Base-by-base conservation (phyloP, 192 early-diverging fungal species). In the Backusella psychrophila region DNA sequence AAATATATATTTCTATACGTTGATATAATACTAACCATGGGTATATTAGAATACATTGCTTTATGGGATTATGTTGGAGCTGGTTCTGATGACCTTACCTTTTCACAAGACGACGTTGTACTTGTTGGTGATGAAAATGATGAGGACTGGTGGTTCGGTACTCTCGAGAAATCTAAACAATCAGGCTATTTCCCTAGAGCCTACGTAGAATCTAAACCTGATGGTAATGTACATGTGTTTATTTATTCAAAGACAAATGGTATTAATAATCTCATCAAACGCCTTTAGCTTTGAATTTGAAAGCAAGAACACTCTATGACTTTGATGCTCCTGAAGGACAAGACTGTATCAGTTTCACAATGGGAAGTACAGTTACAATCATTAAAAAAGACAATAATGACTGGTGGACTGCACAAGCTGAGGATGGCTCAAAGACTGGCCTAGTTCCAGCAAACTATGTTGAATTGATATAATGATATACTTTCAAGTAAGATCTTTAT, bases 331-430 rank as follows among this genome's bases (percentile, higher is more conserved):
- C 77, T 15, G 79, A 81, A 69, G 81, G 78, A 42, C 76, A 81
- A 53, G 90, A 87, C 49, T 91, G 93, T 46, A 80, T 95, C 19
- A 78, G 83, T 33, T 89, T 94, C 74, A 84, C 87, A 34, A 82
- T 83, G 2, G 92, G 90, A 9, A 90, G 87, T 67, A 81, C 90
- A 21, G 81, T 95, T 41, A 84, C 86, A 0, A 86, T 95, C n/a
- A 77, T 87, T 19, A 84, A 84, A 53, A 88, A 89, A 59, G 78
- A 78, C 12, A 78, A 82, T 8, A 80, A 76, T 35, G 81, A 87
- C 66, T 85, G 85, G 84, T 89, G 88, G 88, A 79, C 74, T 2
- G 88, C 78, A 4, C 78, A 83, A 38, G 66, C 71, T 19, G 70
- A 82, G 17, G 77, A 79, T 68, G 83, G 82, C 3, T 39, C 38